phyloP scores from a whole-genome alignment of 305 asterid species.

The Fraxinus angustifolia region DNA sequence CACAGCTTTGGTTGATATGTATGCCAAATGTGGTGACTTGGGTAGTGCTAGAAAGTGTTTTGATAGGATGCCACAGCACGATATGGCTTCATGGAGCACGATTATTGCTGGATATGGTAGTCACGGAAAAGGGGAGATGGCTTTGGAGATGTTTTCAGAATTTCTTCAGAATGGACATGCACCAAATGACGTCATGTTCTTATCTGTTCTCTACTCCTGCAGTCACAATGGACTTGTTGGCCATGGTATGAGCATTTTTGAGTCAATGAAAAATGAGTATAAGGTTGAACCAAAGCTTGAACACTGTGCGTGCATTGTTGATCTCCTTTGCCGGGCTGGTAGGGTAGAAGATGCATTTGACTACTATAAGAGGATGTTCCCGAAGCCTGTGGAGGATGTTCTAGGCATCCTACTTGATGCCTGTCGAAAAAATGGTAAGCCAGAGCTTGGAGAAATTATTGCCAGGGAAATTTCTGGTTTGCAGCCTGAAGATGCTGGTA shows the following conservation, averaged over 20 bases:
- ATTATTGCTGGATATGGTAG: conserved; percentile 72
- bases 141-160: conserved; percentile 56
- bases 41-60: conserved; percentile 60
- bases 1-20: conserved; percentile 82
- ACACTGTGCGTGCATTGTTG: conserved; percentile 73
- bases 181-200: conserved; percentile 60
- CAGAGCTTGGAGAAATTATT: conserved; percentile 46
- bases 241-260: conserved; percentile 56
- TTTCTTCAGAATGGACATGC: conserved; percentile 38
- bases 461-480: conserved; percentile 48
- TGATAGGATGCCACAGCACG: conserved; percentile 53
- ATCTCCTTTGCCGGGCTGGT: conserved; percentile 84
- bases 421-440: conserved; percentile 43
- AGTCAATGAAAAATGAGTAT: conserved; percentile 58
- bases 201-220: conserved; percentile 58
- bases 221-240: conserved; percentile 81
- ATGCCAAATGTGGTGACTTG: conserved; percentile 75
- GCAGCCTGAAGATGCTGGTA: conserved; percentile 66
- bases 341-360: conserved; percentile 64
- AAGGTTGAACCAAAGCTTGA: conserved; percentile 60
- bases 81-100: conserved; percentile 70
- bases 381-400: conserved; percentile 53
- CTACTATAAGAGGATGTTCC: conserved; percentile 53
- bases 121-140: conserved; percentile 67
- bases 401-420: conserved; percentile 84